Percentiles rank a stretch among this genome's conserved stretches.
These are phyloP conservation scores for Chaetomium fimeti DNA, from an alignment of 495 filamentous ascomycete species.

Conservation along the genomic window DNA sequence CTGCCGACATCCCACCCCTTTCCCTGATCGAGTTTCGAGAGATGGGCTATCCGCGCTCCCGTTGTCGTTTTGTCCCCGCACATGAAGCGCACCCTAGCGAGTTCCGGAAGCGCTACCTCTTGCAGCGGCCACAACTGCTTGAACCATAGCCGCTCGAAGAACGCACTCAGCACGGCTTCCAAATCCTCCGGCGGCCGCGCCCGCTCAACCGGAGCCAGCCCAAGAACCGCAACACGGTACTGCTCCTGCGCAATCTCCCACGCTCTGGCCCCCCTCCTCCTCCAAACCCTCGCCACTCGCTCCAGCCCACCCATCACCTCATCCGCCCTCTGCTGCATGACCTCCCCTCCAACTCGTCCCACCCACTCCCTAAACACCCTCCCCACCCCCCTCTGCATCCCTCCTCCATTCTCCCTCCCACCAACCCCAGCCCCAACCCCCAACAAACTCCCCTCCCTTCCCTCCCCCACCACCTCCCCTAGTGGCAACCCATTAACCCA, in stretches of 20 bases:
- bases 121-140: slow-evolving; percentile 25
- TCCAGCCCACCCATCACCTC: background rate
- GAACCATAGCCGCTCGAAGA: slow-evolving; percentile 24
- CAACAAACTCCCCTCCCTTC: background rate
- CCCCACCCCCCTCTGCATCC: background rate
- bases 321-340: background rate
- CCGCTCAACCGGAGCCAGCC: background rate
- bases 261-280: background rate
- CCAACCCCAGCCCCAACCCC: background rate
- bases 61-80: slow-evolving; percentile 7
- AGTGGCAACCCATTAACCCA: slow-evolving; percentile 21
- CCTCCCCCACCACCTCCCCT: slow-evolving; percentile 8
- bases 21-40: background rate
- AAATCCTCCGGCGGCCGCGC: slow-evolving; percentile 10
- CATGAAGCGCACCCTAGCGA: slow-evolving; percentile 3
- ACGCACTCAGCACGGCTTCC: slow-evolving; percentile 3
- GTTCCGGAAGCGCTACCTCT: slow-evolving; percentile 23
- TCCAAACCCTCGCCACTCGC: background rate
- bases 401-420: background rate
- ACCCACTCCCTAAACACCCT: background rate
- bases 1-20: background rate
- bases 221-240: background rate
- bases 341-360: background rate
- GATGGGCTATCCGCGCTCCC: slow-evolving; percentile 8
- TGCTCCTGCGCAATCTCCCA: background rate